These are phyloP conservation scores for Fusarium poae DNA, from an alignment of 2,329 filamentous ascomycete genomes.

Conservation along the genomic window DNA sequence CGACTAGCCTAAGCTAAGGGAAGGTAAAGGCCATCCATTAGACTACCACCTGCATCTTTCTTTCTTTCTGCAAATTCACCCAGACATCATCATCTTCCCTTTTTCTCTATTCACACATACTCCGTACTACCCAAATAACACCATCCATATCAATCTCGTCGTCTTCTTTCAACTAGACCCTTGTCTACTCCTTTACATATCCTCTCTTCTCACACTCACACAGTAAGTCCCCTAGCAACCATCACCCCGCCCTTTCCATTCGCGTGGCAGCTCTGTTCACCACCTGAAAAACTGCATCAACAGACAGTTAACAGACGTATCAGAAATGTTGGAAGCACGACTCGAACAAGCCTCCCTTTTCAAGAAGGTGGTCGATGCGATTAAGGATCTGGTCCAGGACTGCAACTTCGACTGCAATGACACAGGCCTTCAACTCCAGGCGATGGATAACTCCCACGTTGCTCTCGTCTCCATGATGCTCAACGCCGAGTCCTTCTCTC, in stretches of 20 bases:
- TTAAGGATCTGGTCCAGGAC: constrained; percentile 99
- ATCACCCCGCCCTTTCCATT: constrained; percentile 31
- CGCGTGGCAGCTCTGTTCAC: constrained; percentile 31
- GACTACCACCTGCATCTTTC: constrained; percentile 32
- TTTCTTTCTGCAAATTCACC: constrained; percentile 28
- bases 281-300: constrained; percentile 9
- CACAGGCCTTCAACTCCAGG: constrained; percentile 96
- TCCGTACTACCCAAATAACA: constrained; percentile 1
- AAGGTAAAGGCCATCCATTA: constrained; percentile 17
- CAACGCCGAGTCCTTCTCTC: constrained; percentile 92
- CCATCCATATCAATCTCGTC: not conserved
- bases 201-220: not conserved
- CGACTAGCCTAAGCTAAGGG: constrained; percentile 9
- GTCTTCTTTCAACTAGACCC: not conserved
- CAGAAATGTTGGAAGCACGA: constrained; percentile 92
- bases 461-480: constrained; percentile 99
- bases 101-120: not conserved
- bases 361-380: constrained; percentile 99
- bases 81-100: constrained; percentile 19
- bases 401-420: constrained; percentile 99
- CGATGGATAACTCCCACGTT: constrained; percentile 99
- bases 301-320: constrained; percentile 30
- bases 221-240: constrained; percentile 37
- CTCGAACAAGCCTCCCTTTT: constrained; percentile 92
- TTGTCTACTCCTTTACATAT: not conserved